Conservation (phyloP, 768 basidiomycete species). For the Gloeophyllum trabeum region DNA sequence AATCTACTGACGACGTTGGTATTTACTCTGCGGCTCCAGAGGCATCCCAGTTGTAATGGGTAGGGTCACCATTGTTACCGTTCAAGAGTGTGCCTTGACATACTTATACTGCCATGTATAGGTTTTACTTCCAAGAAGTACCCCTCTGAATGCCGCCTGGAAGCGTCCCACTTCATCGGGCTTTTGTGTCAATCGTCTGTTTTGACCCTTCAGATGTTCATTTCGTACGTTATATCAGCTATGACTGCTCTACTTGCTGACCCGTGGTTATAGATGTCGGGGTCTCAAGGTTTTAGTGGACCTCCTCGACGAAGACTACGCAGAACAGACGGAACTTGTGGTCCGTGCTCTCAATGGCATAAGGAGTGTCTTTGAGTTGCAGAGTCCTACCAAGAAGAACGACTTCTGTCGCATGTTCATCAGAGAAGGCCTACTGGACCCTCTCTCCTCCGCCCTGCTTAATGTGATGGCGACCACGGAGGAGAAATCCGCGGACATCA, state of each 20-base stretch:
- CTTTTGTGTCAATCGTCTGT: slow-evolving; percentile 88
- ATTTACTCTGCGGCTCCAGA: slow-evolving; percentile 21
- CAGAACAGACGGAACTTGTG: slow-evolving; percentile 82
- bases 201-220: slow-evolving; percentile 96
- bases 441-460: slow-evolving; percentile 79
- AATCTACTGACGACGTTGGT: neutral
- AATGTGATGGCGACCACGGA: slow-evolving; percentile 76
- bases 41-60: slow-evolving; percentile 96
- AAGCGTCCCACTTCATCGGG: slow-evolving; percentile 92
- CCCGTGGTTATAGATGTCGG: slow-evolving; percentile 53
- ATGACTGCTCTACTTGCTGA: slow-evolving; percentile 1
- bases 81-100: no score
- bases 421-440: slow-evolving; percentile 88
- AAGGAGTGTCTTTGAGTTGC: slow-evolving; percentile 89
- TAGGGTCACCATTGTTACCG: no score
- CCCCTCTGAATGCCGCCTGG: slow-evolving; percentile 85
- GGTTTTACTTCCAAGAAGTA: slow-evolving; percentile 93
- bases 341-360: slow-evolving; percentile 92
- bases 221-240: slow-evolving; percentile 58
- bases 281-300: slow-evolving; percentile 92
- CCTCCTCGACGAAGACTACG: slow-evolving; percentile 92
- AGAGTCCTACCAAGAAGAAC: slow-evolving; percentile 94
- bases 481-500: slow-evolving; percentile 58
- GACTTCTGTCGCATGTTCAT: slow-evolving; percentile 99
- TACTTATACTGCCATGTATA: slow-evolving; percentile 17